Conservation (phyloP, 306 rosid genomes). For the Malus sylvestris region DNA sequence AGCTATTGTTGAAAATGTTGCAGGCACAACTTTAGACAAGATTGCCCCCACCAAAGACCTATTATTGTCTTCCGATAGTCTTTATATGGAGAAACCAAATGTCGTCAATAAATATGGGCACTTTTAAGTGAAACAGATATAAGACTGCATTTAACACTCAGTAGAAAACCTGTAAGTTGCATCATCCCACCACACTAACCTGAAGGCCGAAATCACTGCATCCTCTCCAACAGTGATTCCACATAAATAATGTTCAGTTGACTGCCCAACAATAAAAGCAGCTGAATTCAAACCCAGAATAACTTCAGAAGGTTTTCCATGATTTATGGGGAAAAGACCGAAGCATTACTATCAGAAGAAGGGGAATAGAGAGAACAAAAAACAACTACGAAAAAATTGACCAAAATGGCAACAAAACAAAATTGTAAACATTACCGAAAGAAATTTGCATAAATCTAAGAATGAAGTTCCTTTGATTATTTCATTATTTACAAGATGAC, state of each 20-base stretch:
- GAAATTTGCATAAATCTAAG: too few species aligned
- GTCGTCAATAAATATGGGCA: slow-evolving; percentile 15
- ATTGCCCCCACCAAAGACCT: slow-evolving; percentile 88
- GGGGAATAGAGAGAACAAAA: too few species aligned
- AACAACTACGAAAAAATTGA: neutral
- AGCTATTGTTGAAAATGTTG: slow-evolving; percentile 77
- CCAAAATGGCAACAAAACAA: neutral
- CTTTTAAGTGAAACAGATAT: neutral
- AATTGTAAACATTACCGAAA: neutral
- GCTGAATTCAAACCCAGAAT: slow-evolving; percentile 98
- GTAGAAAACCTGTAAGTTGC: neutral
- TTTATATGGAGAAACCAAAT: slow-evolving; percentile 26
- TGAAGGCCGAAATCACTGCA: slow-evolving; percentile 97
- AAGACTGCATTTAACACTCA: slow-evolving; percentile 1
- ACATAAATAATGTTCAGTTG: slow-evolving; percentile 84
- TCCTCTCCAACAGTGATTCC: slow-evolving; percentile 88
- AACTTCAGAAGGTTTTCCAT: slow-evolving; percentile 70
- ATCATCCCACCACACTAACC: slow-evolving; percentile 42
- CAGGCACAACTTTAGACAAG: slow-evolving; percentile 91
- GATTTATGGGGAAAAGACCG: slow-evolving; percentile 18
- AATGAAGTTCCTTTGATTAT: too few species aligned
- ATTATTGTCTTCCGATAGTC: slow-evolving; percentile 84
- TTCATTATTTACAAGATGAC: too few species aligned
- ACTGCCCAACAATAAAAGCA: slow-evolving; percentile 99
- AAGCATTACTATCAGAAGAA: slow-evolving; percentile 5